Percentiles rank a stretch among this genome's conserved stretches.
Conservation (phyloP, 495 filamentous ascomycete species). For the Talaromyces ruber region DNA sequence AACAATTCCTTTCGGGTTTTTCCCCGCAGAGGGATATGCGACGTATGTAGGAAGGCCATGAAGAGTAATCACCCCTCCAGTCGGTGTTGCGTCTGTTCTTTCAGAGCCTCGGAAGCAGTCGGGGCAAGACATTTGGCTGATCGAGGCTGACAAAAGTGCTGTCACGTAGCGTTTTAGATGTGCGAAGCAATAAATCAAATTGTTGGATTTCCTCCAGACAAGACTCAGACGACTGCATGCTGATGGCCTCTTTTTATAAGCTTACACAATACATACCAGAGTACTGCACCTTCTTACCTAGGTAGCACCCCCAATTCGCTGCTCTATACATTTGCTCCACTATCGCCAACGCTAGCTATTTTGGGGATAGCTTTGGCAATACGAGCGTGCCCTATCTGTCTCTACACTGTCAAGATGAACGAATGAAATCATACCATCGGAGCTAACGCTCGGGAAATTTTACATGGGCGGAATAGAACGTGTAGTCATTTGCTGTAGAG, state of each 20-base stretch:
- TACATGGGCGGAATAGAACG: too few relatives aligned
- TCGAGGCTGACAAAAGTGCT: neutral
- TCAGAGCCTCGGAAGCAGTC: conserved; percentile 23
- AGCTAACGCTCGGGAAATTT: too few relatives aligned
- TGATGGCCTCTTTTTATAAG: neutral
- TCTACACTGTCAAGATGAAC: too few relatives aligned
- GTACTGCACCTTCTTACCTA: neutral
- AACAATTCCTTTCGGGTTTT: conserved; percentile 34
- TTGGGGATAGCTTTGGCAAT: neutral
- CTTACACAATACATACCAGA: too few relatives aligned
- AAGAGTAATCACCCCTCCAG: conserved; percentile 22
- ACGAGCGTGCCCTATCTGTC: too few relatives aligned
- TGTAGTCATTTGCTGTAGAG: too few relatives aligned
- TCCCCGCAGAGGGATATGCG: conserved; percentile 21
- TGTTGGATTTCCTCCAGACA: neutral
- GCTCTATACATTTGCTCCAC: neutral
- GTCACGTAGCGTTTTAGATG: neutral
- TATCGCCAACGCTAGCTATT: neutral
- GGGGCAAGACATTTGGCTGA: conserved; percentile 19
- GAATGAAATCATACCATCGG: too few relatives aligned
- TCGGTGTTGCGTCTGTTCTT: conserved; percentile 17
- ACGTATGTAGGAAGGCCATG: conserved; percentile 46
- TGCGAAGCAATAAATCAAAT: neutral
- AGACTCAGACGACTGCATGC: neutral
- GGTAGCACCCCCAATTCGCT: too few relatives aligned